Evolutionary conservation across 1,139 yeast genomes (phyloP), one percentile per base, ranked within the genome.

Genomic region (Kodamaea sp.): DNA sequence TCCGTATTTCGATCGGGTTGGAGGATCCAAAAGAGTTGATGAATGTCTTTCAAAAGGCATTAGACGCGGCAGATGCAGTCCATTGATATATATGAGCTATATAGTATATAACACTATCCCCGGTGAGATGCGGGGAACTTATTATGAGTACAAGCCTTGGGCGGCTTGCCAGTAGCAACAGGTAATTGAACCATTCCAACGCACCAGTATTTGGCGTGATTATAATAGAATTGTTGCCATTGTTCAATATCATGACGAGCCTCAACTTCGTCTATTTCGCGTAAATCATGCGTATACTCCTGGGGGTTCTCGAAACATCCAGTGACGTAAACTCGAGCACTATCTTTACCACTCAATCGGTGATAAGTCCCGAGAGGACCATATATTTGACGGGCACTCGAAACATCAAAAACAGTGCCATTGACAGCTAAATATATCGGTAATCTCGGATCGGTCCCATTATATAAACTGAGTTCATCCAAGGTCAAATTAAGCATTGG

Each of bases 1-100:
- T 92, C 34, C 74, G 98, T 56, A 75, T 92, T 40, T 85, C 96
- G 55, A 79, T 92, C 39, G 98, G 98, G 0, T 65, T 84, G 43
- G 94, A 84, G 55, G 82, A 79, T 36, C 66, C 70, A 27, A 68
- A 67, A 2, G 76, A 73, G 29, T 67, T 84, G 46, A 55, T 82
- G 37, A 74, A 67, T 7, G 75, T 80, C n/a, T 70, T 87, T 53
- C 62, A 69, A 41, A 64, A 63, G 25, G 82, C 86, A 15, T 64
- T 85, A 60, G 81, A 81, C 35, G 70, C 71, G 37, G 85, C 94
- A 6, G 50, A 12, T 27, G 12, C 28, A 26, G 28, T 26, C 11
- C 24, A 15, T 32, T 22, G 10, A 20, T 24, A 26, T 10, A 4
- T 10, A 15, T 15, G 20, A 15, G 29, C 15, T 25, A 24, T 32